Evolutionary conservation across 257 asterid genomes (phyloP), one percentile per base, ranked within the genome.

Genomic region (Solanum arcanum): DNA sequence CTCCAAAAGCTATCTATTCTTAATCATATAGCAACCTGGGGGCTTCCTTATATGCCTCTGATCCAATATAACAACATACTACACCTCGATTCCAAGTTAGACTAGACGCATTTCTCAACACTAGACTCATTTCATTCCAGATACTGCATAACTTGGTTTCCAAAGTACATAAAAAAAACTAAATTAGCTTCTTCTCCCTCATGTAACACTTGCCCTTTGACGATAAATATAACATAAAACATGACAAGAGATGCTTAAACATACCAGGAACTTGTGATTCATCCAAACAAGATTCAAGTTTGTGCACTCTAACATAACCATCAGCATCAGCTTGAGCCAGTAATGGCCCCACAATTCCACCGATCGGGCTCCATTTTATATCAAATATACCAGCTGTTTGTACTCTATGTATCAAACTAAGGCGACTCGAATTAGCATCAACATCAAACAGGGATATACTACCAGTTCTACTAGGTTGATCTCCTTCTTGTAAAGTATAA

Each of bases 271-370:
- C 52, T 86, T 87, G 84, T 27, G 90, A 88, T 83, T 83, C 89
- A 52, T 84, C 91, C 3, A 91, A 86, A 86, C 88, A 85, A 83
- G 74, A 33, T 62, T 89, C 93, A 89, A 96, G 91, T 44, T 90
- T 83, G 85, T 94, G 93, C 90, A 95, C 83, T 92, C 91, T 91
- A 59, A 94, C 90, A 91, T 74, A 91, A 73, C 99, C 99, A 88
- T 95, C 96, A 87, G 99, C 99, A 92, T 96, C 99, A 82, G 99
- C 99, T 90, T 97, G 99, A 90, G 98, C 97, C 88, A 97, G 98
- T 92, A 94, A 89, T 44, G 99, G 95, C 46, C 88, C 75, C 1
- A n/a, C 83, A 84, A 85, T 87, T 39, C 85, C 90, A 4, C 87
- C 85, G 15, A 59, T 66, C 2, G 96, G 94, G 88, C 93, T 96